Base-by-base conservation (phyloP, 768 basidiomycete species). In the Amanita polypyramis region DNA sequence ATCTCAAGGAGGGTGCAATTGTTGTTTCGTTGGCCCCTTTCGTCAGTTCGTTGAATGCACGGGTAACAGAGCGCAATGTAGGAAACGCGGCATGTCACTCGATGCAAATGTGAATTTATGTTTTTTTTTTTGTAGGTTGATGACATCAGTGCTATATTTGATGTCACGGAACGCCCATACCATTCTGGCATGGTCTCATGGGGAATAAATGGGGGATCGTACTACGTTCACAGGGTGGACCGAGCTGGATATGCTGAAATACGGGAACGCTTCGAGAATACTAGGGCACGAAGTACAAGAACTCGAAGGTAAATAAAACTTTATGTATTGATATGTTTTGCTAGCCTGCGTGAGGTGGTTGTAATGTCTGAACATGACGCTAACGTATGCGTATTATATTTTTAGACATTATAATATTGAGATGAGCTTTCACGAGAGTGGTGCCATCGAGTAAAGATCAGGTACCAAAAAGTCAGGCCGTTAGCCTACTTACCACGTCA, bases 11-110 rank as follows among this genome's bases (percentile, higher is more conserved):
- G 51, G 89, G 90, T 15, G 91, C 93, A 0, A 82, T 82, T 41
- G 86, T 99, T 40, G 77, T 98, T 32, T 92, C 89, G 15, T 67
- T 99, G 14, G 80, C 84, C 50, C 90, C 92, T 1, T 96, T 90
- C 53, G 82, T 93, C 48, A 76, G 82, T 27, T 76, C 79, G 0
- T 56, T 74, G 30, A 75, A 83, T 55, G 84, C 82, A 36, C 79
- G 87, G 32, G 70, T 96, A 49, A 90, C 86, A 0, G 83, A 91
- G 55, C 83, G 86, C 38, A 95, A 92, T 55, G 84, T 87, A 55
- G 47, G 81, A 55, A 60, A 40, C 30, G 36, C 19, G 37, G 41
- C 35, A 10, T 20, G 25, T 45, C 47, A 29, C 15, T 43, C n/a
- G n/a, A n/a, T 15, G 27, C 37, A 42, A 33, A 27, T 21, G 42